A percentile compares a stretch with the other conserved stretches of the same genome.
phyloP scores from a whole-genome alignment of 345 rosid genomes.

The Odontarrhena argentea region DNA sequence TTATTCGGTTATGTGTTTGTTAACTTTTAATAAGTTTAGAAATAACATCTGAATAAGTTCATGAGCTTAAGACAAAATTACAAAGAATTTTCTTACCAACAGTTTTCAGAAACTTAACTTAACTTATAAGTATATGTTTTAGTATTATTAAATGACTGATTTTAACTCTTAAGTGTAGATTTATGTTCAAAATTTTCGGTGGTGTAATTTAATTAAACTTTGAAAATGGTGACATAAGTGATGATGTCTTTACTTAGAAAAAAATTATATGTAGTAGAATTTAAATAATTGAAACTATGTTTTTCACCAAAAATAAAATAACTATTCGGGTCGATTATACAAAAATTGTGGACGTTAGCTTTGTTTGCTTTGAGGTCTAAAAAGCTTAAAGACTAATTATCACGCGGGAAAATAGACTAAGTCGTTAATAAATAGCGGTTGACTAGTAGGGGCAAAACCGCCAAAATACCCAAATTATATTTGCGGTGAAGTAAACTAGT shows the following conservation, averaged over 20 bases:
- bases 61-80: too few species aligned
- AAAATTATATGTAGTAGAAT: neutral
- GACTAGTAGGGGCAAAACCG: constrained; percentile 8
- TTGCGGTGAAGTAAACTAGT: neutral
- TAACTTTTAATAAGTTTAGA: too few species aligned
- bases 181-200: neutral
- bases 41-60: too few species aligned
- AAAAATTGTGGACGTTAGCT: neutral
- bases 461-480: neutral
- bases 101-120: too few species aligned
- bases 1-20: too few species aligned
- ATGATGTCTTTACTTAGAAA: constrained; percentile 17
- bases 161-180: too few species aligned
- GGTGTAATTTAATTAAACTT: neutral
- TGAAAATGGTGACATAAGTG: neutral
- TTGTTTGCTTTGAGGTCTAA: constrained; percentile 2
- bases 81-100: too few species aligned
- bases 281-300: constrained; percentile 9
- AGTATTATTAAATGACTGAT: too few species aligned
- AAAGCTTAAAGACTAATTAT: neutral
- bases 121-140: too few species aligned
- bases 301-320: constrained; percentile 11
- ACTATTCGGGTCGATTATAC: neutral
- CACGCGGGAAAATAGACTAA: constrained; percentile 16
- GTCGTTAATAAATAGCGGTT: constrained; percentile 14